Evolutionary conservation across 2,329 filamentous ascomycete genomes (phyloP).

Genomic region (Xylariaceae sp.): DNA sequence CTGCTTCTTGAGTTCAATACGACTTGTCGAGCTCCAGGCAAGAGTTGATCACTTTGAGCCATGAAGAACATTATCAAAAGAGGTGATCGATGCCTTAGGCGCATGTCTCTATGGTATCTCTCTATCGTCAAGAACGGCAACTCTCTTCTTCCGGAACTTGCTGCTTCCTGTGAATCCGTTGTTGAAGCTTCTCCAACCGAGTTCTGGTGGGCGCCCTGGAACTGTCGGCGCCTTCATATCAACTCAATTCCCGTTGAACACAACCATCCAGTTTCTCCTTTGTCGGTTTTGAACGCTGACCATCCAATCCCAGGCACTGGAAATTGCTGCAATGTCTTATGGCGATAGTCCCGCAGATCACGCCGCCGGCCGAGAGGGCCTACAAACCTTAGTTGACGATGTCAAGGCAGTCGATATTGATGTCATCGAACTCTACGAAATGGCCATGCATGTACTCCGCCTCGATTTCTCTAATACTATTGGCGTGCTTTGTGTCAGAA

Average conservation of each 20-base stretch:
- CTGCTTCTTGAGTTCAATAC: neutral
- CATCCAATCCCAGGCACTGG: slow-evolving; percentile 23
- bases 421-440: slow-evolving; percentile 50
- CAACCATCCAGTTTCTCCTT: no score
- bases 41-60: neutral
- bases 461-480: slow-evolving; percentile 43
- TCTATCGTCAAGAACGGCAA: neutral
- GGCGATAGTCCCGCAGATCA: slow-evolving; percentile 45
- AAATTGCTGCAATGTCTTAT: slow-evolving; percentile 46
- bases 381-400: slow-evolving; percentile 44
- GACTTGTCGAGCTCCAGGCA: neutral
- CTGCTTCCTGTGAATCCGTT: neutral
- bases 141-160: neutral
- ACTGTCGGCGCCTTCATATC: no score
- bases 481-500: slow-evolving; percentile 44
- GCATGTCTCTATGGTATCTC: neutral
- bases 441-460: slow-evolving; percentile 42
- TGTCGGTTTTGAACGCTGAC: neutral
- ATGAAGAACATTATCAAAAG: neutral
- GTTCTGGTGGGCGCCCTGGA: no score
- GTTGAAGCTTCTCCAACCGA: neutral
- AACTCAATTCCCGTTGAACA: no score
- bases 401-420: slow-evolving; percentile 44
- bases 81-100: no score
- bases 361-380: slow-evolving; percentile 38